These are phyloP conservation scores for Trypanosoma grayi DNA, from an alignment of 208 protist species.

Conservation along the genomic window DNA sequence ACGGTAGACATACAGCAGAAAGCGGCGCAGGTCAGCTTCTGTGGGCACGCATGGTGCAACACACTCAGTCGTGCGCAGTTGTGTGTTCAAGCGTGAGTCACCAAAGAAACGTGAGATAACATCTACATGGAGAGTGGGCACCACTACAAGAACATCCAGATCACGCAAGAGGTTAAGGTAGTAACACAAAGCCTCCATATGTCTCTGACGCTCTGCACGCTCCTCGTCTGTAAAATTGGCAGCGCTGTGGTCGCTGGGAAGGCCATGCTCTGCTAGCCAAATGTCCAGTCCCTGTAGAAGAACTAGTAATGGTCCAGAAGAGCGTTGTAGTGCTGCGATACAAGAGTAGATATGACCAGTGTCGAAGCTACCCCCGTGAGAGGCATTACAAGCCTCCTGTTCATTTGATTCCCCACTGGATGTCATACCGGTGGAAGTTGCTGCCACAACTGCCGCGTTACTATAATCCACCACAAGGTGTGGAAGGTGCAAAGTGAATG, in stretches of 20 bases:
- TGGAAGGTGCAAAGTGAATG: constrained; percentile 36
- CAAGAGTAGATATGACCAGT: constrained; percentile 57
- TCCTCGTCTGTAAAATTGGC: constrained; percentile 12
- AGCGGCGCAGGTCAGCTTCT: constrained; percentile 38
- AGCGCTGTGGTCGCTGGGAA: neutral
- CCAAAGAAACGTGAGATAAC: constrained; percentile 25
- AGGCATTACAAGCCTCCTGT: neutral
- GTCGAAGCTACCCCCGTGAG: constrained; percentile 26
- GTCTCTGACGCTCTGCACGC: constrained; percentile 9
- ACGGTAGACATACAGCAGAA: constrained; percentile 49
- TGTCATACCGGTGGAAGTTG: neutral
- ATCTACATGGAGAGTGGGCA: constrained; percentile 33
- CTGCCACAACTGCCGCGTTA: neutral
- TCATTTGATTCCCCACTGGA: neutral
- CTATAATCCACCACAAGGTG: constrained; percentile 39
- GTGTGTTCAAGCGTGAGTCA: constrained; percentile 20
- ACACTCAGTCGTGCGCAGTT: constrained; percentile 31
- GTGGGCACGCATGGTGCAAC: constrained; percentile 27
- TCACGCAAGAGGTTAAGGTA: constrained; percentile 61
- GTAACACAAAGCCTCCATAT: constrained; percentile 46
- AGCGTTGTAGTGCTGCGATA: constrained; percentile 48
- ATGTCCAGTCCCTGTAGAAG: constrained; percentile 59
- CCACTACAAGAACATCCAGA: constrained; percentile 58
- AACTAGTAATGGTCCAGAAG: constrained; percentile 55
- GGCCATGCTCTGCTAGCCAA: constrained; percentile 44